Conservation (phyloP, 768 basidiomycete species). For the Mycena albidolilacea region DNA sequence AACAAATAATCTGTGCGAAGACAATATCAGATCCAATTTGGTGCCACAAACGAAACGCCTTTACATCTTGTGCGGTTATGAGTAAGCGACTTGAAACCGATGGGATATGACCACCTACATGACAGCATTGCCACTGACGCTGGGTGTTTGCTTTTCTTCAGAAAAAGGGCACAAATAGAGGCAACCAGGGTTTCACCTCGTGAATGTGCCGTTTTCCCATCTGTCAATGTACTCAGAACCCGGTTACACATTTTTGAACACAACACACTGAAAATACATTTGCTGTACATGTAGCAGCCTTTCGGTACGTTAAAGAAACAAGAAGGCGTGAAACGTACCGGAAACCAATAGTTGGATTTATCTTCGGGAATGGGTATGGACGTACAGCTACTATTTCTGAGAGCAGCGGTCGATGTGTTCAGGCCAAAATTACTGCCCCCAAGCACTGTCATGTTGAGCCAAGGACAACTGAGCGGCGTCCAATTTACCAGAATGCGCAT, state of each 20-base stretch:
- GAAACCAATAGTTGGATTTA: slow-evolving; percentile 41
- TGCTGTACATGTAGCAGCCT: slow-evolving; percentile 9
- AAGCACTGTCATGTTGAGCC: slow-evolving; percentile 22
- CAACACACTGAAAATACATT: slow-evolving; percentile 39
- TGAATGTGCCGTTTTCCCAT: slow-evolving; percentile 39
- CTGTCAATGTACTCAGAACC: slow-evolving; percentile 3
- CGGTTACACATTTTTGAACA: too few relatives aligned
- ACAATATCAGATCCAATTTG: not conserved
- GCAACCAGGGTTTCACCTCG: slow-evolving; percentile 20
- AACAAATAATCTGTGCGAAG: slow-evolving; percentile 35
- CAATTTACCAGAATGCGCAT: slow-evolving; percentile 34
- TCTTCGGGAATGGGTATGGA: slow-evolving; percentile 40
- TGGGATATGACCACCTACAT: slow-evolving; percentile 27
- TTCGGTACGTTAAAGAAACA: not conserved
- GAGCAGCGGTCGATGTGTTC: slow-evolving; percentile 34
- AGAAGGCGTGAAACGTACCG: slow-evolving; percentile 5
- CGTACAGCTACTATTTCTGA: slow-evolving; percentile 35
- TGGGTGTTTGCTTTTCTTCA: slow-evolving; percentile 2
- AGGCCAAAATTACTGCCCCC: slow-evolving; percentile 39
- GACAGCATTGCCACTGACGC: slow-evolving; percentile 38
- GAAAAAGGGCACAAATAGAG: not conserved
- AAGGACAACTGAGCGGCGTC: too few relatives aligned
- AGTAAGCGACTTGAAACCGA: not conserved
- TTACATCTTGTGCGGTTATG: slow-evolving; percentile 16
- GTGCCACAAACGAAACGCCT: not conserved